Evolutionary conservation across 2,329 filamentous ascomycete species (phyloP), one percentile per base, ranked within the genome.

Genomic region (Fusarium annulatum): DNA sequence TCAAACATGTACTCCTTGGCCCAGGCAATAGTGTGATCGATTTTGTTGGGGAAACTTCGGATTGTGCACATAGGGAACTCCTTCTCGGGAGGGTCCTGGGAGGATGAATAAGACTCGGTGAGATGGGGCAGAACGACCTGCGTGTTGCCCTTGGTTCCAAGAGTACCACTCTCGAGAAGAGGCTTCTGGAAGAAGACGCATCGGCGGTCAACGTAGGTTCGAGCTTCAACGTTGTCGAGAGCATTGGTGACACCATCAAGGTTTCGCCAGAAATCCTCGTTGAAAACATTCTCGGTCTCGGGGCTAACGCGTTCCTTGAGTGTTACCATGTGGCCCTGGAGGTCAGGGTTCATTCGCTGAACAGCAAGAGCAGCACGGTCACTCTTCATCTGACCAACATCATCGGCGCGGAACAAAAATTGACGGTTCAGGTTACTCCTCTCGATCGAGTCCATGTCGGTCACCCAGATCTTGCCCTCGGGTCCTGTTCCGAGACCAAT

Each of bases 41-140:
- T 99, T 79, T 93, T 93, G 87, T 99, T 99, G 67, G 96, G 96
- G 87, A 99, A 99, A 83, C 95, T 98, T 80, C 94, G 91, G 71
- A 99, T 88, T 9, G 96, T 98, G 83, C 96, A 99, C 95, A 98
- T 98, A 2, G 96, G 96, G 88, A 99, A 98, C 2, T 96, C 97
- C 85, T 98, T 95, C 87, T 99, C 97, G 0, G 96, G 96, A 2
- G 96, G 96, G 81, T 99, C 97, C 81, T 98, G 96, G 26, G 96
- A 98, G 8, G 86, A 88, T 2, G 96, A 98, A 86, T 99, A 99
- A 2, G 96, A 98, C 83, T 99, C 97, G 2, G 96, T 98, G 72
- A 98, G 85, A 77, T 91, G 89, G 16, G 96, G 97, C 64, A 99
- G 88, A 55, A 99, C 91, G 67, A 99, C 96, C 80, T 99, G 96